Evolutionary conservation across 176 grass and related monocot genomes (phyloP).

Genomic region (Oryza australiensis): DNA sequence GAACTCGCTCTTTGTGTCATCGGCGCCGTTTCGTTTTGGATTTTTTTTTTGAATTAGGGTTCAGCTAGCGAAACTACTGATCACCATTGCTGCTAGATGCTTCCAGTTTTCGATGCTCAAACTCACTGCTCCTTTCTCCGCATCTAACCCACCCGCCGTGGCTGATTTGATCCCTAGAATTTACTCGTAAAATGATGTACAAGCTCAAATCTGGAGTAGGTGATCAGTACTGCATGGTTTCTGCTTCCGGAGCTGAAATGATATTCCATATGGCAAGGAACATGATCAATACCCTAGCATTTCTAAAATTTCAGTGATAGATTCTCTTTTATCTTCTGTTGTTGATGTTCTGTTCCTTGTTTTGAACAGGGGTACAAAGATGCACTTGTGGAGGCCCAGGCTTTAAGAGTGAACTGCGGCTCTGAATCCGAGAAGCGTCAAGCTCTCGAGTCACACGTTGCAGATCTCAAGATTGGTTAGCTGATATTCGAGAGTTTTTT

Average conservation of each 20-base stretch:
- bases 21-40: background rate
- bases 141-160: background rate
- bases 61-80: background rate
- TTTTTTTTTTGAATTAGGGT: background rate
- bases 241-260: background rate
- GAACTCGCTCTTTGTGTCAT: background rate
- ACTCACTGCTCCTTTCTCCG: background rate
- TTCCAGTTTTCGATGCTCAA: background rate
- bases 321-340: slow-evolving; percentile 22
- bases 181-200: background rate
- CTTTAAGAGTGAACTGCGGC: slow-evolving; percentile 55
- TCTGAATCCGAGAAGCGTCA: slow-evolving; percentile 61
- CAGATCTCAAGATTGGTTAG: slow-evolving; percentile 70
- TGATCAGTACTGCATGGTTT: background rate
- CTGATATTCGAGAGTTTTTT: background rate
- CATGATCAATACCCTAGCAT: background rate
- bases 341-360: slow-evolving; percentile 1
- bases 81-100: background rate
- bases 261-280: background rate
- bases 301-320: background rate
- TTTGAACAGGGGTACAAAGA: slow-evolving; percentile 70
- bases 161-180: background rate
- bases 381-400: slow-evolving; percentile 55
- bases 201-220: background rate
- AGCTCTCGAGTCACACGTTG: slow-evolving; percentile 45